A percentile compares a stretch with the other conserved stretches of the same genome.
phyloP scores from a whole-genome alignment of 805 yeast genomes.

The Starmerella geochares region DNA sequence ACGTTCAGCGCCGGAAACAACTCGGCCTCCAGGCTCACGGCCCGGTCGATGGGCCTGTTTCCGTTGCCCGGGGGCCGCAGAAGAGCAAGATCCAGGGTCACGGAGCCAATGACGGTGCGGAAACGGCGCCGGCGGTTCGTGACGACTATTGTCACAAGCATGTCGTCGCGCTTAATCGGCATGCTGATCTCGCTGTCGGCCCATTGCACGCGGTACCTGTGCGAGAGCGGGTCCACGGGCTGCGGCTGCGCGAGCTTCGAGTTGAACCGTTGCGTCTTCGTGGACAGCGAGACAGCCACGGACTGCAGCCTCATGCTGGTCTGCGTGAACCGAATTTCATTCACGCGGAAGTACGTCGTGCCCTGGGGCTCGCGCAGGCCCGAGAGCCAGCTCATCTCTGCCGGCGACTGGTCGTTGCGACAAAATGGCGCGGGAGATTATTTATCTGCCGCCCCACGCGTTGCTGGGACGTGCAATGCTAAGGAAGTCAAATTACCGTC shows the following conservation, averaged over 20 bases:
- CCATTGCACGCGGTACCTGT: slow-evolving; percentile 22
- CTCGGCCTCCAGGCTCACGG: slow-evolving; percentile 17
- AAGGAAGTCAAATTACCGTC: neutral
- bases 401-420: neutral
- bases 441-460: neutral
- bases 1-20: slow-evolving; percentile 7
- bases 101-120: slow-evolving; percentile 25
- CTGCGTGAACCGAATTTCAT: slow-evolving; percentile 26
- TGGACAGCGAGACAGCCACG: slow-evolving; percentile 21
- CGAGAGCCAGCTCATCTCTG: slow-evolving; percentile 23
- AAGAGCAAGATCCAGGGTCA: slow-evolving; percentile 15
- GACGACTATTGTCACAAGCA: slow-evolving; percentile 13
- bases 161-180: slow-evolving; percentile 6
- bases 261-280: slow-evolving; percentile 21
- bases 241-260: slow-evolving; percentile 18
- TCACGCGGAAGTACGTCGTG: slow-evolving; percentile 12
- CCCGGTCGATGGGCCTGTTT: slow-evolving; percentile 8
- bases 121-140: slow-evolving; percentile 23
- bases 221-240: slow-evolving; percentile 27
- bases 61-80: slow-evolving; percentile 9
- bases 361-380: slow-evolving; percentile 11
- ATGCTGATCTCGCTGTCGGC: slow-evolving; percentile 22
- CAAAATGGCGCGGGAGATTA: neutral
- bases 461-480: neutral
- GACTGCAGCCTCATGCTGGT: slow-evolving; percentile 21